These are phyloP conservation scores for Dactylellina leptospora DNA, from an alignment of 2,329 filamentous ascomycete genomes.

Conservation along the genomic window DNA sequence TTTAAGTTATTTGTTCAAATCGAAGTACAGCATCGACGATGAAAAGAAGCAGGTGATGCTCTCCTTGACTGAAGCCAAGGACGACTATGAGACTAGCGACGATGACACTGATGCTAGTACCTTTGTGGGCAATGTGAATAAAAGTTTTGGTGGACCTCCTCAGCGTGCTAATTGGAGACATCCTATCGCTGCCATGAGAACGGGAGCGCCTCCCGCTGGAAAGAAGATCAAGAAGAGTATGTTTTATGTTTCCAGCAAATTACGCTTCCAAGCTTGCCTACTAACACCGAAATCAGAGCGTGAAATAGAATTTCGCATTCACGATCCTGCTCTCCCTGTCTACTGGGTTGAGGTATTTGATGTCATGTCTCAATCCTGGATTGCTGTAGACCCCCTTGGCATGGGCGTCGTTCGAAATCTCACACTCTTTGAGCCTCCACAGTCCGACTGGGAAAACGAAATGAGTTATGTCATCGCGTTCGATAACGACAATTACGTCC, in stretches of 20 bases:
- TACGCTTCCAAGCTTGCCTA: background rate
- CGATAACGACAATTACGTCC: conserved; percentile 73
- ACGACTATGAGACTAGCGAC: conserved; percentile 43
- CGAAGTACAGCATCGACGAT: conserved; percentile 40
- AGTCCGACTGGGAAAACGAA: conserved; percentile 75
- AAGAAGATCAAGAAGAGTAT: conserved; percentile 35
- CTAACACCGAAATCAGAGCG: conserved; percentile 52
- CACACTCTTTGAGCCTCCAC: conserved; percentile 80
- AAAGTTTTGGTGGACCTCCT: conserved; percentile 47
- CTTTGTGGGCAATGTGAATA: conserved; percentile 40
- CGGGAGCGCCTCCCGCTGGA: background rate
- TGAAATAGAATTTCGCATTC: conserved; percentile 63
- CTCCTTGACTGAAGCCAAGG: conserved; percentile 50
- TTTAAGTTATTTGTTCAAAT: conserved; percentile 61
- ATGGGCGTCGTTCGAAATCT: conserved; percentile 81
- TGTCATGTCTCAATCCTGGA: conserved; percentile 86
- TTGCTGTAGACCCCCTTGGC: conserved; percentile 84
- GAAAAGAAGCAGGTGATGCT: conserved; percentile 31
- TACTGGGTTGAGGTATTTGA: conserved; percentile 97
- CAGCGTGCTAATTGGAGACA: conserved; percentile 34
- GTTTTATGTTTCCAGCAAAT: background rate
- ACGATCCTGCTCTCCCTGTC: conserved; percentile 79
- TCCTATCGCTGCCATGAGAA: conserved; percentile 26
- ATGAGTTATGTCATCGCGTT: conserved; percentile 88
- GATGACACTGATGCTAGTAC: conserved; percentile 20